Base-by-base conservation (phyloP, 495 filamentous ascomycete species). In the Hyaloscypha variabilis region DNA sequence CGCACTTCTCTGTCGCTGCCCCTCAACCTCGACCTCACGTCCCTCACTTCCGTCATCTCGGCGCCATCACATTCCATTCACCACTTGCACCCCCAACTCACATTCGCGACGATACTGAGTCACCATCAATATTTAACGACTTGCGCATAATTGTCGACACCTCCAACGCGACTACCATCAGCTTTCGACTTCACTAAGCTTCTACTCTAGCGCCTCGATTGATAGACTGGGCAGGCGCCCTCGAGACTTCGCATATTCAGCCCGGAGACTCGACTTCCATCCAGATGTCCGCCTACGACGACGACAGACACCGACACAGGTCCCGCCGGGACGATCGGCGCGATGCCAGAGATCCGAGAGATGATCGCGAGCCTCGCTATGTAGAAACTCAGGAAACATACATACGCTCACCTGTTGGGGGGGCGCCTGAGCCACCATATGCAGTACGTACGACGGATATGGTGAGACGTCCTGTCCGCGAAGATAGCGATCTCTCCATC, bases 401-500 rank as follows among this genome's bases (percentile, higher is more conserved):
- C 62, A 73, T 81, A 34, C 56, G 71, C 26, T 39, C 63, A 31
- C 65, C 65, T 51, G 60, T 36, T 13, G 56, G 26, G 11, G 29
- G 26, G 24, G 58, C 34, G 1, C 69, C 63, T n/a, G 67, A 72
- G 14, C 51, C 68, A 36, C 60, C 68, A 0, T 77, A 76, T 60
- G 73, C 77, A 51, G 68, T 75, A 50, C 76, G 72, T 25, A 77
- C 75, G 29, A 78, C 73, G 65, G 85, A 85, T 55, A 70, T 88
- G 49, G 78, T 90, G 28, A 82, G 82, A 58, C 82, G 83, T 56
- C 72, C 71, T 23, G 72, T 77, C 23, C 81, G 83, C 57, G 78
- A 82, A 64, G 84, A 88, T 65, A 81, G 82, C 67, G 87, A 88
- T 62, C 78, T 87, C 29, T 82, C 85, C 2, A 76, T 90, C 66